A percentile compares a stretch with the other conserved stretches of the same genome.
phyloP scores from a whole-genome alignment of 495 filamentous ascomycete species.

The Pseudoneurospora amorphoporcata region DNA sequence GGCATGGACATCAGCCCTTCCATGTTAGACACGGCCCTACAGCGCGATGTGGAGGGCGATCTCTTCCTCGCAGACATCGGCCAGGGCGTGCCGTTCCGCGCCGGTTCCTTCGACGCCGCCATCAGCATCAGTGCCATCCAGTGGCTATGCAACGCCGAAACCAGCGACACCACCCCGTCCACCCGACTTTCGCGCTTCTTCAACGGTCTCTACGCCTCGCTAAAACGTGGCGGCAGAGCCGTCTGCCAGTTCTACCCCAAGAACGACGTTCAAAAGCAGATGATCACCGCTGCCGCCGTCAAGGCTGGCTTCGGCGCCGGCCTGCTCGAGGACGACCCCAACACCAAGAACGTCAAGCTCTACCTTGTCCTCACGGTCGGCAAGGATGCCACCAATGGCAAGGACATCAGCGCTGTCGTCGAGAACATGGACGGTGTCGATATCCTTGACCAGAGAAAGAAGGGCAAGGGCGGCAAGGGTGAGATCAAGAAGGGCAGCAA shows the following conservation, averaged over 20 bases:
- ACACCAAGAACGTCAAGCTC: constrained; percentile 87
- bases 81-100: constrained; percentile 87
- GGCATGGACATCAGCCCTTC: constrained; percentile 90
- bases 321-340: constrained; percentile 87
- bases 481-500: constrained; percentile 68
- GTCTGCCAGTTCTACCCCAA: constrained; percentile 98
- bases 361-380: constrained; percentile 94
- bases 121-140: constrained; percentile 92
- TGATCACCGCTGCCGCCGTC: constrained; percentile 83
- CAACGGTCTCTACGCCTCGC: constrained; percentile 74
- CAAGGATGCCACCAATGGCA: constrained; percentile 54
- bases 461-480: constrained; percentile 39
- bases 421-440: constrained; percentile 81
- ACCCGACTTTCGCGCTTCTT: constrained; percentile 79
- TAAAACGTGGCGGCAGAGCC: constrained; percentile 77
- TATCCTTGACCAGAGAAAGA: constrained; percentile 60
- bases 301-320: constrained; percentile 93
- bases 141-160: constrained; percentile 96
- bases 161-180: constrained; percentile 64
- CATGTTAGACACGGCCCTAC: constrained; percentile 87
- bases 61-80: constrained; percentile 87
- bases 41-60: constrained; percentile 87
- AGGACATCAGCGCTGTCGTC: constrained; percentile 79
- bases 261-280: constrained; percentile 79
- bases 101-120: constrained; percentile 88